Evolutionary conservation across 2,329 filamentous ascomycete genomes (phyloP).

Genomic region (Catunica adiposa): DNA sequence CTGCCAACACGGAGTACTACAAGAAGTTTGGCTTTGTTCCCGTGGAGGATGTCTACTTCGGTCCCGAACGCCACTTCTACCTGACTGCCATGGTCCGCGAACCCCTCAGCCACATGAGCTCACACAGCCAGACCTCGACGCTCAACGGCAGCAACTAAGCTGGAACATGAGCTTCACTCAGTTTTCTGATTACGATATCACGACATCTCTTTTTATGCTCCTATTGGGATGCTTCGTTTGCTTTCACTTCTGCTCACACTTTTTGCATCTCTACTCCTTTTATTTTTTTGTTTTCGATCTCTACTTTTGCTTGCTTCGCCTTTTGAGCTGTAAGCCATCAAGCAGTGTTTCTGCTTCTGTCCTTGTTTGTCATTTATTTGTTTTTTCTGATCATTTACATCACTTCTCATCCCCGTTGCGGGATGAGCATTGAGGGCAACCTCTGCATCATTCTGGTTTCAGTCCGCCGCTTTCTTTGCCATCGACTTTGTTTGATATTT

Average conservation of each 20-base stretch:
- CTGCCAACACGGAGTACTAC: slow-evolving; percentile 54
- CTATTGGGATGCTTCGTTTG: background rate
- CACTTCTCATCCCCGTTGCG: background rate
- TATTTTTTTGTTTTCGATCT: background rate
- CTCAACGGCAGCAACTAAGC: slow-evolving; percentile 13
- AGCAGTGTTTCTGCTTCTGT: background rate
- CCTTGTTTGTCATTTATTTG: slow-evolving; percentile 4
- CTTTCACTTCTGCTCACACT: slow-evolving; percentile 3
- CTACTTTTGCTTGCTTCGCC: slow-evolving; percentile 1
- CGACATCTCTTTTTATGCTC: background rate
- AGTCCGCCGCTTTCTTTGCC: background rate
- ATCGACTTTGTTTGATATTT: background rate
- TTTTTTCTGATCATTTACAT: background rate
- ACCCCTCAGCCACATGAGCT: slow-evolving; percentile 29
- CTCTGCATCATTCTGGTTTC: slow-evolving; percentile 2
- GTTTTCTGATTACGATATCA: background rate
- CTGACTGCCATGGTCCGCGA: slow-evolving; percentile 74
- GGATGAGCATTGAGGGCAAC: background rate
- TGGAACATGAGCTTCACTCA: background rate
- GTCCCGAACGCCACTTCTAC: slow-evolving; percentile 38
- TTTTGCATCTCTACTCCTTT: slow-evolving; percentile 8
- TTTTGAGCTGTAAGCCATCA: background rate
- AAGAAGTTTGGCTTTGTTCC: slow-evolving; percentile 56
- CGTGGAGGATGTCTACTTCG: slow-evolving; percentile 45
- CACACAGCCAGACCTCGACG: slow-evolving; percentile 11